Percentiles rank a stretch among this genome's conserved stretches.
Conservation (phyloP, 306 rosid genomes). For the Fagus crenata region DNA sequence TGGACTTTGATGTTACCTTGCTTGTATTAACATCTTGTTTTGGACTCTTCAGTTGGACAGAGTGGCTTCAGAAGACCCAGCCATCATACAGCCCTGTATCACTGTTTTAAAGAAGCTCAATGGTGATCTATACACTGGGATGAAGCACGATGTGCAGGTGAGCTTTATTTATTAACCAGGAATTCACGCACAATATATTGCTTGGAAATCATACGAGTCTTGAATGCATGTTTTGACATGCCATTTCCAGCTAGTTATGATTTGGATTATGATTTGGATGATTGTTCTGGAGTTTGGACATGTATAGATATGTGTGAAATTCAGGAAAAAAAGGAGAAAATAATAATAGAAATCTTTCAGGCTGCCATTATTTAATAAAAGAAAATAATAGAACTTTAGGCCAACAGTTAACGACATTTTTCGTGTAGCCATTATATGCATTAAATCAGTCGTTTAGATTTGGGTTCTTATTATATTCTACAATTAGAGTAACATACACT, state of each 20-base stretch:
- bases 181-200: background rate
- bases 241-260: background rate
- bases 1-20: conserved; percentile 2
- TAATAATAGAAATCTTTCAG: too few relatives aligned
- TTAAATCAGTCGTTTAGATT: too few relatives aligned
- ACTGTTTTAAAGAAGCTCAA: conserved; percentile 68
- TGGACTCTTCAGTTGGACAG: conserved; percentile 55
- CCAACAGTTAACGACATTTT: too few relatives aligned
- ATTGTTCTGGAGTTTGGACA: background rate
- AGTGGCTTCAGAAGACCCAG: conserved; percentile 52
- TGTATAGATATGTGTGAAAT: background rate
- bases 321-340: too few relatives aligned
- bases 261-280: background rate
- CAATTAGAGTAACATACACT: too few relatives aligned
- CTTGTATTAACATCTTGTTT: conserved; percentile 23
- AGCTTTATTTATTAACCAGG: conserved; percentile 21
- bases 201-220: background rate
- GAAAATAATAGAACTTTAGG: too few relatives aligned
- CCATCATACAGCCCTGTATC: conserved; percentile 65
- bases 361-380: too few relatives aligned
- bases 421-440: too few relatives aligned
- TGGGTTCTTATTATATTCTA: too few relatives aligned
- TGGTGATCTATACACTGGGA: conserved; percentile 45
- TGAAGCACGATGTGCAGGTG: conserved; percentile 69
- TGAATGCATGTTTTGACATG: background rate